A percentile compares a stretch with the other conserved stretches of the same genome.
These are phyloP conservation scores for Astrephomene gubernaculifera DNA, from an alignment of 139 green algal genomes.

Conservation along the genomic window DNA sequence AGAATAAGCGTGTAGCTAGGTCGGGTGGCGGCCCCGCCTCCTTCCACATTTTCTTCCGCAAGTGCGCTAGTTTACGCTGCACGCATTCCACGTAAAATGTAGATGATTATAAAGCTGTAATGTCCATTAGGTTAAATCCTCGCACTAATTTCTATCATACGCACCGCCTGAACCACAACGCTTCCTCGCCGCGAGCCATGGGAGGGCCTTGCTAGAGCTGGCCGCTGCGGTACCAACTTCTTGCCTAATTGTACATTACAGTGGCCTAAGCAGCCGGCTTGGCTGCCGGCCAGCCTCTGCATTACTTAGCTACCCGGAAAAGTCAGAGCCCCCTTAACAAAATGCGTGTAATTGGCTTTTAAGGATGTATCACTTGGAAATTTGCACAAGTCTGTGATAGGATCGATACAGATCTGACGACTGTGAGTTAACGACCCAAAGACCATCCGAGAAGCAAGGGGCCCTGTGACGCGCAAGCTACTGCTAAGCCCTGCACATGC, in stretches of 20 bases:
- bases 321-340: not conserved
- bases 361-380: too few relatives aligned
- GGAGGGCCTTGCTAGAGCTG: not conserved
- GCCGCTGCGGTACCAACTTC: not conserved
- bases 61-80: constrained; percentile 64
- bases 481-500: too few relatives aligned
- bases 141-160: too few relatives aligned
- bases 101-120: not conserved
- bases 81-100: constrained; percentile 11
- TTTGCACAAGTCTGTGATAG: too few relatives aligned
- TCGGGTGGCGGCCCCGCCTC: constrained; percentile 90
- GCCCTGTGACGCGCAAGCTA: too few relatives aligned
- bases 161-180: constrained; percentile 41
- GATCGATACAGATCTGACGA: too few relatives aligned
- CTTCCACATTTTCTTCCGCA: constrained; percentile 70
- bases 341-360: too few relatives aligned
- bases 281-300: constrained; percentile 33
- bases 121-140: too few relatives aligned
- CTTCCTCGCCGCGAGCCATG: constrained; percentile 20
- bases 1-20: constrained; percentile 97
- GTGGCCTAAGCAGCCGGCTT: not conserved
- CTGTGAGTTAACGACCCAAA: too few relatives aligned
- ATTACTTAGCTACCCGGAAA: not conserved
- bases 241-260: not conserved
- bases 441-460: too few relatives aligned